These are phyloP conservation scores for Salix purpurea DNA, from an alignment of 345 rosid genomes.

Conservation along the genomic window DNA sequence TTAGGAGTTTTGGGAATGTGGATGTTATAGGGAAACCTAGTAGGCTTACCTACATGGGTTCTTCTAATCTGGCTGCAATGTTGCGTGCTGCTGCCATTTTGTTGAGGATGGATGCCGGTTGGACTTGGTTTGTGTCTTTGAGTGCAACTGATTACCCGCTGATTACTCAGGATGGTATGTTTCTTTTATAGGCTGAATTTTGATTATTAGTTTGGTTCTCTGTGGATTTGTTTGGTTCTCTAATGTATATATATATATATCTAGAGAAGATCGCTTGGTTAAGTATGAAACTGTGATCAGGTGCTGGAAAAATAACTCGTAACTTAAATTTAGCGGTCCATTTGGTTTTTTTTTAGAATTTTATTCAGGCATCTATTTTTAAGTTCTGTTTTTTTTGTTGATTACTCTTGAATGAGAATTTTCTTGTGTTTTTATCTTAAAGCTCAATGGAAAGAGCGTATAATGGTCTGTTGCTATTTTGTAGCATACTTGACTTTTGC, in stretches of 20 bases:
- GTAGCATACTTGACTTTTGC: background rate
- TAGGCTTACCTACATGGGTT: constrained; percentile 68
- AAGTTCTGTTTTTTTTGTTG: background rate
- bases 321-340: background rate
- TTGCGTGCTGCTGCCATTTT: constrained; percentile 78
- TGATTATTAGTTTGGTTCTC: background rate
- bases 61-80: constrained; percentile 60
- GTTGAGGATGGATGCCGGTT: constrained; percentile 63
- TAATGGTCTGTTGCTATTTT: background rate
- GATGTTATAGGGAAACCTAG: constrained; percentile 80
- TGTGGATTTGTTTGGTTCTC: background rate
- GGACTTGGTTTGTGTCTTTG: constrained; percentile 89
- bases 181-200: background rate
- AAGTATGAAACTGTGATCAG: too few species aligned
- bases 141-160: constrained; percentile 92
- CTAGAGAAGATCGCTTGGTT: background rate
- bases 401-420: background rate
- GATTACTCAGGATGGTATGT: constrained; percentile 88
- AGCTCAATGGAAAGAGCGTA: background rate
- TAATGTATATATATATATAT: background rate
- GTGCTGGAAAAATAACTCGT: background rate
- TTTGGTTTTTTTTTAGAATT: background rate
- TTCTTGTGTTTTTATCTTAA: background rate
- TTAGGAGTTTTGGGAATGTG: constrained; percentile 77
- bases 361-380: background rate